Conservation (phyloP, 257 asterid genomes). For the Nicotiana knightiana region DNA sequence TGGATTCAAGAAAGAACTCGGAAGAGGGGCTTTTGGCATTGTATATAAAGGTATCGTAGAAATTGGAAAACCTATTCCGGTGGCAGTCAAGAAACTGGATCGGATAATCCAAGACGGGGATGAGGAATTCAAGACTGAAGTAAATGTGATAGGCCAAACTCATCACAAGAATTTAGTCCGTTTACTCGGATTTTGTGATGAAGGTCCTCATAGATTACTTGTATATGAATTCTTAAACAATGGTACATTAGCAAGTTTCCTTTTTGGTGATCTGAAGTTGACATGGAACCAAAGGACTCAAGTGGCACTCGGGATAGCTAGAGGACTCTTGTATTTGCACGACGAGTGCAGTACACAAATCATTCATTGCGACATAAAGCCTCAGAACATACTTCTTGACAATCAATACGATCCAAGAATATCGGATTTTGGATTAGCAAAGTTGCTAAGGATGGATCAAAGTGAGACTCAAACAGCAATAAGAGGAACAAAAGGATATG, state of each 20-base stretch:
- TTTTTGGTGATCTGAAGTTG: conserved; percentile 30
- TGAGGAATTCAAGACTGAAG: conserved; percentile 57
- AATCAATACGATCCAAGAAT: conserved; percentile 35
- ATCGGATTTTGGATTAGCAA: conserved; percentile 58
- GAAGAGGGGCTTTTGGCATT: conserved; percentile 56
- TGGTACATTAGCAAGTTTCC: conserved; percentile 36
- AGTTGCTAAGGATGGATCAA: conserved; percentile 39
- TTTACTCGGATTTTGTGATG: conserved; percentile 47
- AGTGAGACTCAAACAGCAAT: conserved; percentile 31
- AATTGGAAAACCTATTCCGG: neutral
- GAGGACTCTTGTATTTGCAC: conserved; percentile 42
- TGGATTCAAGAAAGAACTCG: conserved; percentile 41
- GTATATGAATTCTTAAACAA: conserved; percentile 45
- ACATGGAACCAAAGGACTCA: conserved; percentile 48
- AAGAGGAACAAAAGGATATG: conserved; percentile 57
- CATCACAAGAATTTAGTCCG: conserved; percentile 63
- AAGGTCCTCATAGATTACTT: conserved; percentile 36
- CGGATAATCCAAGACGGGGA: conserved; percentile 39
- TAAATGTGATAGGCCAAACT: conserved; percentile 43
- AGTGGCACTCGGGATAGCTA: conserved; percentile 39
- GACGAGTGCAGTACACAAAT: conserved; percentile 47
- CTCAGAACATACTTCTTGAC: conserved; percentile 55
- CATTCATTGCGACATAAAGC: conserved; percentile 59
- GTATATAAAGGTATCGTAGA: conserved; percentile 47
- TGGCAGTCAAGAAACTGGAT: conserved; percentile 54